Percentiles rank a stretch among this genome's conserved stretches.
phyloP scores from a whole-genome alignment of 139 green algal species.

The Coelastrella sp. region DNA sequence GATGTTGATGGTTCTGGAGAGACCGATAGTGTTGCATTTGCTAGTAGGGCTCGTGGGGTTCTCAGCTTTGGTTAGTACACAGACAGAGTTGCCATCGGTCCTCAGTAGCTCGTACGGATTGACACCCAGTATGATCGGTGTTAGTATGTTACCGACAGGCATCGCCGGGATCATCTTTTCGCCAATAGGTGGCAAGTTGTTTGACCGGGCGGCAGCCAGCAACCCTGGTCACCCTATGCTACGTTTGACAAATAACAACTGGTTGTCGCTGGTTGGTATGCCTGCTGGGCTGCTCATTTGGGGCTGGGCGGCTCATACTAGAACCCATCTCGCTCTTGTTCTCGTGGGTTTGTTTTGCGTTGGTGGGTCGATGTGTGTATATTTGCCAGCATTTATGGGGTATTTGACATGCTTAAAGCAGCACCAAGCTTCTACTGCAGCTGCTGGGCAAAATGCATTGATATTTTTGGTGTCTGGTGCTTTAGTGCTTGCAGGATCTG shows the following conservation, averaged over 20 bases:
- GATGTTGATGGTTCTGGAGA: neutral
- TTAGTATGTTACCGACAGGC: constrained; percentile 3
- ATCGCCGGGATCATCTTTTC: constrained; percentile 11
- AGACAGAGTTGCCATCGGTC: constrained; percentile 7
- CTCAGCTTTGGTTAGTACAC: neutral
- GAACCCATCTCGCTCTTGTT: neutral
- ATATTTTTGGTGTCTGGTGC: constrained; percentile 14
- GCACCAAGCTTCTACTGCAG: constrained; percentile 15
- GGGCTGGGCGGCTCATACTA: neutral
- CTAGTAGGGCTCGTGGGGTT: constrained; percentile 5
- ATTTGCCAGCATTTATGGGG: constrained; percentile 19
- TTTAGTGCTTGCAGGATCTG: constrained; percentile 18
- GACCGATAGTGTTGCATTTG: constrained; percentile 19
- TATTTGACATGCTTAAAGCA: constrained; percentile 28
- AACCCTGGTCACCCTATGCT: constrained; percentile 1
- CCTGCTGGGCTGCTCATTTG: neutral
- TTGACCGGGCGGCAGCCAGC: constrained; percentile 6
- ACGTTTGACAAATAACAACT: constrained; percentile 9
- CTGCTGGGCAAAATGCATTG: constrained; percentile 25
- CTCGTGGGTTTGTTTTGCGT: neutral
- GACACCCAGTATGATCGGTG: neutral
- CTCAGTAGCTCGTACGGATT: neutral
- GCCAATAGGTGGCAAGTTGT: neutral
- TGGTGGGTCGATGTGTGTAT: constrained; percentile 14
- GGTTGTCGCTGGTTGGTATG: constrained; percentile 15